Evolutionary conservation across 768 basidiomycete species (phyloP).

Genomic region (Lactarius psammicola): DNA sequence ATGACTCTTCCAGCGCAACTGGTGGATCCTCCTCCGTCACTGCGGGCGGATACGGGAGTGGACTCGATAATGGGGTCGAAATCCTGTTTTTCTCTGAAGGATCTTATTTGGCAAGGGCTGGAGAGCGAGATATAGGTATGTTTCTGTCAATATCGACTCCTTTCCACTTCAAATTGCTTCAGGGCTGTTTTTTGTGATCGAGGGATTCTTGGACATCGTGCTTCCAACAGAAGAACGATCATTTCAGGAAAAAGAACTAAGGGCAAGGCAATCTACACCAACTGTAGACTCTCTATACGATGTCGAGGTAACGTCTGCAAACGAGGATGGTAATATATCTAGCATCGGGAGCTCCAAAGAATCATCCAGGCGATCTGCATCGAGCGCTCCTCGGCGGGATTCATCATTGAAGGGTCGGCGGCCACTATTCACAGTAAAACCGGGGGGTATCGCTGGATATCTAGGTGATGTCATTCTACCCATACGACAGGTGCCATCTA

Average conservation of each 20-base stretch:
- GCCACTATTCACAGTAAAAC: conserved; percentile 89
- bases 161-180: neutral
- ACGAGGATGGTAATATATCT: conserved; percentile 21
- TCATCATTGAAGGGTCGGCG: conserved; percentile 47
- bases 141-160: neutral
- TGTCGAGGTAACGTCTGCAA: conserved; percentile 21
- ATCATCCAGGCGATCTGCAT: conserved; percentile 17
- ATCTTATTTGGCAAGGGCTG: conserved; percentile 80
- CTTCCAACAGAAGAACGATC: conserved; percentile 51
- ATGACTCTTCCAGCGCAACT: conserved; percentile 66
- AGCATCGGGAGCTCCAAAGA: conserved; percentile 18
- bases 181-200: conserved; percentile 93
- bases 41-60: conserved; percentile 60
- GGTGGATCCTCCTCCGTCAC: conserved; percentile 53
- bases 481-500: neutral
- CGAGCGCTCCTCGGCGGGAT: conserved; percentile 37
- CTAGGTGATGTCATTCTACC: conserved; percentile 52
- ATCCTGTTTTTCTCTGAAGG: conserved; percentile 92
- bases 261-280: conserved; percentile 20
- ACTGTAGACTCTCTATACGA: conserved; percentile 24
- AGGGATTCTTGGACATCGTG: conserved; percentile 92
- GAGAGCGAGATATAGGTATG: conserved; percentile 82
- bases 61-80: conserved; percentile 94
- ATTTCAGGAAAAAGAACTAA: conserved; percentile 11
- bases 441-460: conserved; percentile 97